Conservation (phyloP, 2,329 filamentous ascomycete genomes). For the Fusarium anguioides region DNA sequence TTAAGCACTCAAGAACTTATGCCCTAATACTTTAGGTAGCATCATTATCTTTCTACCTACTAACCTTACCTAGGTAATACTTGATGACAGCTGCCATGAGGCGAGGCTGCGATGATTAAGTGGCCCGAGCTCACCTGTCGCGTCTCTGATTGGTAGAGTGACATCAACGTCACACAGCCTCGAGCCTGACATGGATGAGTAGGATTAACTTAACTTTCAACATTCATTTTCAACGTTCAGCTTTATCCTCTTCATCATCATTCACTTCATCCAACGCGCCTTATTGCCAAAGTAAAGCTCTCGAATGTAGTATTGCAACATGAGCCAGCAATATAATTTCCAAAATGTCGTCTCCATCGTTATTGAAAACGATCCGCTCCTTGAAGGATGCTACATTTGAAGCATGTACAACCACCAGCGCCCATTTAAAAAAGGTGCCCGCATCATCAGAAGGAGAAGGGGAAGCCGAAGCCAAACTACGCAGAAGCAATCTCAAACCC, state of each 20-base stretch:
- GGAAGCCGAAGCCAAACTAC: not conserved
- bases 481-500: constrained; percentile 27
- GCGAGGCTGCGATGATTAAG: too few species aligned
- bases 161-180: not conserved
- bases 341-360: constrained; percentile 18
- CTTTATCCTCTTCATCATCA: not conserved
- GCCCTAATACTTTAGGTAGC: too few species aligned
- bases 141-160: constrained; percentile 1
- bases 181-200: not conserved
- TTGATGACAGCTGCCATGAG: too few species aligned
- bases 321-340: not conserved
- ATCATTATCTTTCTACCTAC: too few species aligned
- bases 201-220: not conserved
- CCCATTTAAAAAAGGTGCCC: constrained; percentile 10
- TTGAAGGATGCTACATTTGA: constrained; percentile 34
- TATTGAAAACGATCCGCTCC: constrained; percentile 28
- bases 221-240: not conserved
- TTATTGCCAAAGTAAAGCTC: not conserved
- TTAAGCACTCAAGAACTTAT: too few species aligned
- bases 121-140: not conserved
- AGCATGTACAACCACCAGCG: constrained; percentile 29
- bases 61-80: too few species aligned
- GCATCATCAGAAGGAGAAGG: not conserved
- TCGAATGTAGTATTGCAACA: not conserved
- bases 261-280: not conserved